Base-by-base conservation (phyloP, 345 rosid genomes). In the Boechera divaricarpa region DNA sequence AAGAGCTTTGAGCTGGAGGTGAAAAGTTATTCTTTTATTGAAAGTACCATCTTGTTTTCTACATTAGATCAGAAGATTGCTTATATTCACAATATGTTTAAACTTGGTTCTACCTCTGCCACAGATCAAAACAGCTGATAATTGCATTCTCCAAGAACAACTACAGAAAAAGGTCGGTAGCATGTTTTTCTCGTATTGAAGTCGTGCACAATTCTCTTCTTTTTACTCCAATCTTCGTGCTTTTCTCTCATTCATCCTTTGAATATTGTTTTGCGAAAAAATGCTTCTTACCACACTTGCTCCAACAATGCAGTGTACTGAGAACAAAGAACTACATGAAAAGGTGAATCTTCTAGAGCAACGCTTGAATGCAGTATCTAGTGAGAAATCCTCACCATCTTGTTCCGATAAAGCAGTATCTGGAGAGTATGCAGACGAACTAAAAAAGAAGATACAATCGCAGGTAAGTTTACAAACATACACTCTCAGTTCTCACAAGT, bases 1-100 rank as follows among this genome's bases (percentile, higher is more conserved):
- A 93, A 87, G 81, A 86, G 89, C 82, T 96, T 96, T 89, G 99
- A 93, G 83, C 86, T 96, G 51, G 99, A 93, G 98, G 98, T 93
- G 69, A 80, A 83, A 18, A 6, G 1, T 63, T 62, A 15, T 38
- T 38, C 18, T 54, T 42, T 55, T 28, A 3, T 52, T 42, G 5
- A 32, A 52, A 48, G 36, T 49, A 49, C 10, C 29, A 2, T 49
- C 59, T 74, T 51, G 78, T 62, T 67, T 73, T 6, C 62, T 45
- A 56, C 60, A 38, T 6, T 21, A 68, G 47, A 55, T 63, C 41
- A 29, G 45, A 55, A 71, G 38, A 58, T 47, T 65, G 44, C 62
- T 53, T 45, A 39, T 41, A 31, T 67, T 78, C 18, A 35, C 63
- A 24, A 36, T 70, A 54, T 69, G 42, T 68, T 65, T 77, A 71